Conservation (phyloP, 768 basidiomycete genomes). For the Lactifluus pinguis region DNA sequence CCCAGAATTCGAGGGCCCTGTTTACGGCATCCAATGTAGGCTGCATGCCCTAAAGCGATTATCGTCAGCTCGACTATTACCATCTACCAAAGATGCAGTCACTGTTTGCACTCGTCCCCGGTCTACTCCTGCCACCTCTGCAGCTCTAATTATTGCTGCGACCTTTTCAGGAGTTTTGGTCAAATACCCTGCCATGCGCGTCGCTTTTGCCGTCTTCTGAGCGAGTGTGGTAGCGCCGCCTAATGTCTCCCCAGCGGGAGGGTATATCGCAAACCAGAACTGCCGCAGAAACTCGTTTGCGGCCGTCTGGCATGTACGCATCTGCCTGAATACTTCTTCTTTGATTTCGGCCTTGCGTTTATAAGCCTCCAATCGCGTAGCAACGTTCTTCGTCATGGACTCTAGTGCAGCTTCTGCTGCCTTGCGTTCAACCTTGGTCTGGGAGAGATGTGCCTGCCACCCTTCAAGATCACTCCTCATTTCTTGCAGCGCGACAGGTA, state of each 20-base stretch:
- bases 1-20: conserved; percentile 52
- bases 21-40: conserved; percentile 66
- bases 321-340: conserved; percentile 65
- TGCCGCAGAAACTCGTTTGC: conserved; percentile 95
- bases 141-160: conserved; percentile 58
- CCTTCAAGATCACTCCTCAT: conserved; percentile 38
- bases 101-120: conserved; percentile 55
- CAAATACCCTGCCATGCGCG: conserved; percentile 84
- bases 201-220: conserved; percentile 68
- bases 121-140: conserved; percentile 54
- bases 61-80: background rate
- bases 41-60: conserved; percentile 53
- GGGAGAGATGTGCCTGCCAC: conserved; percentile 50
- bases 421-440: conserved; percentile 63
- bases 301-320: conserved; percentile 85
- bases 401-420: conserved; percentile 57
- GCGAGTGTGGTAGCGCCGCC: conserved; percentile 42
- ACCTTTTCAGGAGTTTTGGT: conserved; percentile 76
- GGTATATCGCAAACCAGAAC: conserved; percentile 87
- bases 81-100: conserved; percentile 24
- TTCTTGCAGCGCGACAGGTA: conserved; percentile 39
- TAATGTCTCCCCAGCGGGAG: conserved; percentile 49
- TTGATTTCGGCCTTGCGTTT: conserved; percentile 72
- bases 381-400: conserved; percentile 74
- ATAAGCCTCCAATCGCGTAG: conserved; percentile 58